A percentile compares a stretch with the other conserved stretches of the same genome.
Evolutionary conservation across 1,139 yeast species (phyloP).

Genomic region (Geotrichum aggregatum): DNA sequence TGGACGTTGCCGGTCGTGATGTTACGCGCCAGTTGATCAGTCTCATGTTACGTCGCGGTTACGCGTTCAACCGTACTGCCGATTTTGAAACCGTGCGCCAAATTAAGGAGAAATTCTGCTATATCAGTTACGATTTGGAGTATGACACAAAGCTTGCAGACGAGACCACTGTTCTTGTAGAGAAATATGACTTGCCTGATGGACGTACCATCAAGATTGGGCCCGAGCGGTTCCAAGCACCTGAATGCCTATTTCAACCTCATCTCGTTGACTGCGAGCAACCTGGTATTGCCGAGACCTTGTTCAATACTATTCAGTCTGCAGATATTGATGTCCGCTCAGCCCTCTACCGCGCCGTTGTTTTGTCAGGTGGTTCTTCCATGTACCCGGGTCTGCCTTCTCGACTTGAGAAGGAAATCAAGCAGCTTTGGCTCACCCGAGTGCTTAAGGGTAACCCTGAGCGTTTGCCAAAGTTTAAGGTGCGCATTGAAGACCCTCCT

Average conservation of each 20-base stretch:
- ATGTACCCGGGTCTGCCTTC: constrained; percentile 99
- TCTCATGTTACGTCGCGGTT: constrained; percentile 87
- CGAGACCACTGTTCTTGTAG: constrained; percentile 91
- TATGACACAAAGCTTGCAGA: constrained; percentile 82
- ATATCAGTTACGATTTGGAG: constrained; percentile 89
- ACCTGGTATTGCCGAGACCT: constrained; percentile 90
- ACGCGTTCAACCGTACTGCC: constrained; percentile 96
- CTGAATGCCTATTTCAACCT: constrained; percentile 97
- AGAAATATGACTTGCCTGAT: constrained; percentile 89
- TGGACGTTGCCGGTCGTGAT: constrained; percentile 97
- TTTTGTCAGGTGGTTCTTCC: constrained; percentile 93
- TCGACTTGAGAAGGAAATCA: constrained; percentile 88
- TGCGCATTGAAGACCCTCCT: constrained; percentile 97
- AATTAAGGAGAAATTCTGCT: constrained; percentile 92
- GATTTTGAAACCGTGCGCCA: constrained; percentile 98
- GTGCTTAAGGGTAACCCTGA: constrained; percentile 85
- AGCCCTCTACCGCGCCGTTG: constrained; percentile 85
- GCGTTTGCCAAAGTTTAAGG: constrained; percentile 86
- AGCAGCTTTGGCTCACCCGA: constrained; percentile 89
- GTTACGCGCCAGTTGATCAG: constrained; percentile 92
- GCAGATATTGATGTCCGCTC: constrained; percentile 94
- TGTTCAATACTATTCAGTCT: constrained; percentile 86
- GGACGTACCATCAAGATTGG: constrained; percentile 93
- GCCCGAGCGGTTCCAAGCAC: constrained; percentile 94
- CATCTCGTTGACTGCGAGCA: constrained; percentile 95